phyloP scores from a whole-genome alignment of 2,329 filamentous ascomycete genomes.

The Cytospora piceicola region DNA sequence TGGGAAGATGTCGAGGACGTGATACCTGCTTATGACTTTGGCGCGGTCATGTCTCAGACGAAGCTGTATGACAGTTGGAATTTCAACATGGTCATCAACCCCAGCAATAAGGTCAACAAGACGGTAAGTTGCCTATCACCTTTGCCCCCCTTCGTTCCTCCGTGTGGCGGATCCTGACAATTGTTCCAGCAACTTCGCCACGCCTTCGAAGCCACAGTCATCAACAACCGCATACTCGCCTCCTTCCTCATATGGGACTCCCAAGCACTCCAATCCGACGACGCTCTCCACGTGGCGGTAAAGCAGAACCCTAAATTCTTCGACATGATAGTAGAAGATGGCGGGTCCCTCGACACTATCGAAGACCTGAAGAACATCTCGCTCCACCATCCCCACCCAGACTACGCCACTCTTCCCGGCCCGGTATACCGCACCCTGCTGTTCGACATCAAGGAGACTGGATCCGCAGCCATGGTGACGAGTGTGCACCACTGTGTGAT shows the following conservation, averaged over 20 bases:
- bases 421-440: conserved; percentile 19
- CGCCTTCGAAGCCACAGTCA: conserved; percentile 20
- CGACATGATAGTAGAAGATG: conserved; percentile 17
- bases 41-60: conserved; percentile 17
- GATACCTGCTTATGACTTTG: conserved; percentile 24
- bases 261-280: background rate
- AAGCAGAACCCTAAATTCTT: conserved; percentile 24
- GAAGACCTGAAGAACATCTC: conserved; percentile 16
- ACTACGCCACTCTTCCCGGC: conserved; percentile 19
- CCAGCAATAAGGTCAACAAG: conserved; percentile 7
- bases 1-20: conserved; percentile 28
- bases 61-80: conserved; percentile 26
- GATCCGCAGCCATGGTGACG: conserved; percentile 12
- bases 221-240: conserved; percentile 27
- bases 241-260: conserved; percentile 26
- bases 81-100: conserved; percentile 20
- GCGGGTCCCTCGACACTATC: conserved; percentile 11
- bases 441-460: conserved; percentile 23
- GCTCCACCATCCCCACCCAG: conserved; percentile 14
- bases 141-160: background rate
- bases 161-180: background rate
- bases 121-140: background rate
- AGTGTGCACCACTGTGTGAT: conserved; percentile 15
- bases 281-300: conserved; percentile 24
- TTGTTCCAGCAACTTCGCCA: conserved; percentile 14